Evolutionary conservation across 176 grass and related monocot genomes (phyloP).

Genomic region (Eleusine indica): DNA sequence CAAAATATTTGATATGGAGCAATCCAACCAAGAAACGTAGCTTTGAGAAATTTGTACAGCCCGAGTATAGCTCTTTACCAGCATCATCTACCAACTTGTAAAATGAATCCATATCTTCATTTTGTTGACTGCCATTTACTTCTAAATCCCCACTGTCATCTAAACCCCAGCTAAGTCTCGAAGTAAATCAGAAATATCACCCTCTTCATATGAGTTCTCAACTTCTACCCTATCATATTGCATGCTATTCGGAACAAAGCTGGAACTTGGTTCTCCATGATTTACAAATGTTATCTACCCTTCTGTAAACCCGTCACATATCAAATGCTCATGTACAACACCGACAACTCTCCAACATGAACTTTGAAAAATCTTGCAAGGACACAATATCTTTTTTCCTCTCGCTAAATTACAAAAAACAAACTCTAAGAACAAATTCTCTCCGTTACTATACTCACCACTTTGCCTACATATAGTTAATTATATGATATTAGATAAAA

Average conservation of each 20-base stretch:
- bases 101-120: not conserved
- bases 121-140: not conserved
- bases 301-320: not conserved
- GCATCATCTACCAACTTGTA: not conserved
- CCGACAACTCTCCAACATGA: not conserved
- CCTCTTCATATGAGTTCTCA: not conserved
- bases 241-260: not conserved
- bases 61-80: not conserved
- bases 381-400: not conserved
- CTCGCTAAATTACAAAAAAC: not conserved
- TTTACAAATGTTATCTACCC: not conserved
- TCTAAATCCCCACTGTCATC: not conserved
- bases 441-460: no score
- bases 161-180: not conserved
- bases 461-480: no score
- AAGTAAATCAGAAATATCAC: not conserved
- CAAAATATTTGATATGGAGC: not conserved
- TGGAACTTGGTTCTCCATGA: not conserved
- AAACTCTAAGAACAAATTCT: not conserved
- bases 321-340: not conserved
- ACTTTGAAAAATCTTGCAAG: not conserved
- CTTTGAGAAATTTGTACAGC: not conserved
- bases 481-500: no score
- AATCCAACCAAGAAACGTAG: not conserved
- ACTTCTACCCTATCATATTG: not conserved